phyloP scores from a whole-genome alignment of 2,329 filamentous ascomycete species.

The Cladosporium cucumerinum region DNA sequence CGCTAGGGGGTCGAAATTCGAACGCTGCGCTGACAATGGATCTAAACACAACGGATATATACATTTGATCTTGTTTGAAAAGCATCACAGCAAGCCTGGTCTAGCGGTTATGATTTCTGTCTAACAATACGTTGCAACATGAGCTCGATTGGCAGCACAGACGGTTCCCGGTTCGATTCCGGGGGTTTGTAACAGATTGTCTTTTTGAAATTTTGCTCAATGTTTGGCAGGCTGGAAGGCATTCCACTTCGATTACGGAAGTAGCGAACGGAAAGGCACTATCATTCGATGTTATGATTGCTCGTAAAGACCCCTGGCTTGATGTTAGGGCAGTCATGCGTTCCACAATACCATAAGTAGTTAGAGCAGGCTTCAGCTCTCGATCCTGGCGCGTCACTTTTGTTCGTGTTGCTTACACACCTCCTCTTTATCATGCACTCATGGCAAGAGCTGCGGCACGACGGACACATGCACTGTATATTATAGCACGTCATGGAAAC shows the following conservation, averaged over 20 bases:
- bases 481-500: not conserved
- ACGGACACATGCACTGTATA: not conserved
- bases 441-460: not conserved
- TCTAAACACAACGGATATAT: not conserved
- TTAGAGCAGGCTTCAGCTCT: not conserved
- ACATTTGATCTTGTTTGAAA: not conserved
- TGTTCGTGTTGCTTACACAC: not conserved
- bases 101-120: constrained; percentile 8
- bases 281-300: not conserved
- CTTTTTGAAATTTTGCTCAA: not conserved
- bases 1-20: not conserved
- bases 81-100: not conserved
- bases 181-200: constrained; percentile 4
- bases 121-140: not conserved
- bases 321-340: not conserved
- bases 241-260: not conserved
- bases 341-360: not conserved
- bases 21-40: not conserved
- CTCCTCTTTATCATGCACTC: not conserved
- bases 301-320: not conserved
- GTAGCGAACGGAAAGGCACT: not conserved
- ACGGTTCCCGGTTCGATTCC: constrained; percentile 6
- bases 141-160: not conserved
- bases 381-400: not conserved
- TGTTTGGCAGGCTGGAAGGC: not conserved